A percentile compares a stretch with the other conserved stretches of the same genome.
Conservation (phyloP, 768 basidiomycete genomes). For the Tylopilus subfusipes region DNA sequence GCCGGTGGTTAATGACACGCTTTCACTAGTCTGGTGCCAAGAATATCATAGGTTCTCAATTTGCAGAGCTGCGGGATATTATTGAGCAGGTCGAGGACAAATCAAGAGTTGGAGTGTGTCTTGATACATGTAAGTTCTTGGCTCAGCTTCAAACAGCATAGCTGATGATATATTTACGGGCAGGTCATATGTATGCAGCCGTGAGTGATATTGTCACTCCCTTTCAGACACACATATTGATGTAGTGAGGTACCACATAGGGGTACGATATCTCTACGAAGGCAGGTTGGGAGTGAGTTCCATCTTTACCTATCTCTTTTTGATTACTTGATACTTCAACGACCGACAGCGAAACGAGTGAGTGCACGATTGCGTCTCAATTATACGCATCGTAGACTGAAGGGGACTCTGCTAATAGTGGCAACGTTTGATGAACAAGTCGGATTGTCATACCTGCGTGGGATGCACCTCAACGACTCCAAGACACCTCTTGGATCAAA, state of each 20-base stretch:
- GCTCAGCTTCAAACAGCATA: neutral
- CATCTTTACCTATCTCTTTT: neutral
- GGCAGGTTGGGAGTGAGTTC: conserved; percentile 64
- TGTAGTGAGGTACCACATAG: conserved; percentile 30
- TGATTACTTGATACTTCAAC: neutral
- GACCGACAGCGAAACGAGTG: conserved; percentile 23
- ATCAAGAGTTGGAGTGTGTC: conserved; percentile 70
- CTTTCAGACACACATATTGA: neutral
- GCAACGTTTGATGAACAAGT: conserved; percentile 62
- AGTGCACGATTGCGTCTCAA: conserved; percentile 3
- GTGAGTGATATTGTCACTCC: conserved; percentile 50
- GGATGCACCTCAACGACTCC: conserved; percentile 86
- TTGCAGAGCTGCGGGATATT: conserved; percentile 64
- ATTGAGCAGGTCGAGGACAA: conserved; percentile 72
- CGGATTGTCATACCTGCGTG: conserved; percentile 69
- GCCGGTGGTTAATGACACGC: neutral
- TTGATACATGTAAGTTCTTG: conserved; percentile 71
- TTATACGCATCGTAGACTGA: neutral
- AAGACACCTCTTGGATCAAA: conserved; percentile 60
- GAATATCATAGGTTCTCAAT: conserved; percentile 72
- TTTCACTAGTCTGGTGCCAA: conserved; percentile 65
- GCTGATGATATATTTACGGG: neutral
- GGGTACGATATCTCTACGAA: conserved; percentile 79
- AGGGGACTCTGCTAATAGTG: conserved; percentile 38
- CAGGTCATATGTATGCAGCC: conserved; percentile 78